Conservation (phyloP, 148 eudicot genomes). For the Chenopodium quinoa region DNA sequence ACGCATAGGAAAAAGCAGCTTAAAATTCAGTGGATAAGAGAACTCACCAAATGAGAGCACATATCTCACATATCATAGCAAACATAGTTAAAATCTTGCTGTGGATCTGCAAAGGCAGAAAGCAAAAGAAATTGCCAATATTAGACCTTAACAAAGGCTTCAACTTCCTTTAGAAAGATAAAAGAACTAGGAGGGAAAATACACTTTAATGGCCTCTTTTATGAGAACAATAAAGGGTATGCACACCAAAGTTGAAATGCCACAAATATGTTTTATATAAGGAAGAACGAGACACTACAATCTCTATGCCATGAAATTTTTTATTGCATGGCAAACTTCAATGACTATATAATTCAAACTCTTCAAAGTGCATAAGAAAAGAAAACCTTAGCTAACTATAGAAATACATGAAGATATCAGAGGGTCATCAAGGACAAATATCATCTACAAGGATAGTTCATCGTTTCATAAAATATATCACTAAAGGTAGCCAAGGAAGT, state of each 20-base stretch:
- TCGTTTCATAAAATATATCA: no score
- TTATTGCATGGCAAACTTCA: background rate
- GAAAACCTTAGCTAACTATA: background rate
- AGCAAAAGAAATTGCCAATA: background rate
- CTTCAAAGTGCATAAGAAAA: background rate
- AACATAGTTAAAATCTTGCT: constrained; percentile 71
- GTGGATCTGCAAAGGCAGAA: constrained; percentile 66
- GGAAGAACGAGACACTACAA: background rate
- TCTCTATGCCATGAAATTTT: background rate
- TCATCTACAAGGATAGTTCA: background rate
- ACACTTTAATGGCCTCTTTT: background rate
- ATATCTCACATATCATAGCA: constrained; percentile 81
- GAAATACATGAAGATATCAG: background rate
- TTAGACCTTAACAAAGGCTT: constrained; percentile 2
- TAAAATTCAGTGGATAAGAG: constrained; percentile 5
- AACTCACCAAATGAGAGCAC: constrained; percentile 84
- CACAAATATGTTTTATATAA: background rate
- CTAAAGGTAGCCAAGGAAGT: background rate
- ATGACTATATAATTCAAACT: no score
- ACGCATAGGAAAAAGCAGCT: background rate
- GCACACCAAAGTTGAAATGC: background rate
- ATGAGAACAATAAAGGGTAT: background rate
- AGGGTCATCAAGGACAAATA: background rate
- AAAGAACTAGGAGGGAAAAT: background rate
- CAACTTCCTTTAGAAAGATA: background rate